Evolutionary conservation across 768 basidiomycete species (phyloP).

Genomic region (Hypholoma fasciculare): DNA sequence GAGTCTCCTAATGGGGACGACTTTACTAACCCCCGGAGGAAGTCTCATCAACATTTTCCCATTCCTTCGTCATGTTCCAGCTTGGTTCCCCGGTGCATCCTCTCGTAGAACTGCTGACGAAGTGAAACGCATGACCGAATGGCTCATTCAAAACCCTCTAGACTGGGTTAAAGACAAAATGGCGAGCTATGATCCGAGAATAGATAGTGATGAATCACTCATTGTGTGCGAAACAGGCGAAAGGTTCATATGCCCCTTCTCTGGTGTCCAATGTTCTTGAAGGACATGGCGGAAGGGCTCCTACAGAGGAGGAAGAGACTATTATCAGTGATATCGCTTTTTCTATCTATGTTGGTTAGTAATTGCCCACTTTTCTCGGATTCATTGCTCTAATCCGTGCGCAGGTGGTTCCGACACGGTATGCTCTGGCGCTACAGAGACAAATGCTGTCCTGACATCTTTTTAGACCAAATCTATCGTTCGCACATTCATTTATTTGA

Average conservation of each 20-base stretch:
- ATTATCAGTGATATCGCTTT: slow-evolving; percentile 4
- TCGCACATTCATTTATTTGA: slow-evolving; percentile 24
- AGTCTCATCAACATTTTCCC: slow-evolving; percentile 12
- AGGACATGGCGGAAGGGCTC: neutral
- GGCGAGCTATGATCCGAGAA: neutral
- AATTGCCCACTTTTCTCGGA: neutral
- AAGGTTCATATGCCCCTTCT: neutral
- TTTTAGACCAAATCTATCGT: neutral
- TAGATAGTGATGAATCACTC: no score
- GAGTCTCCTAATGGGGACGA: slow-evolving; percentile 2
- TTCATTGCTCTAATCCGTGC: neutral
- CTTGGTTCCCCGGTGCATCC: slow-evolving; percentile 10
- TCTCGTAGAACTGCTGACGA: slow-evolving; percentile 1
- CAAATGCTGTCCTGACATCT: neutral
- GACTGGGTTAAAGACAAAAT: slow-evolving; percentile 5
- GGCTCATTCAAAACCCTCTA: slow-evolving; percentile 1
- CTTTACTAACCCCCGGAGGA: slow-evolving; percentile 3
- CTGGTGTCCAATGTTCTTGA: slow-evolving; percentile 1
- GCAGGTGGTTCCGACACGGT: slow-evolving; percentile 4
- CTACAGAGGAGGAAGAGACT: neutral
- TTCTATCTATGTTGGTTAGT: slow-evolving; percentile 4
- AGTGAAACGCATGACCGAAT: neutral
- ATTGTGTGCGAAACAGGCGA: neutral
- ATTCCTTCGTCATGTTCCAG: slow-evolving; percentile 7
- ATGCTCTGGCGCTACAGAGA: neutral